A percentile compares a stretch with the other conserved stretches of the same genome.
Conservation (phyloP, 73 alveolate species). For the Loxodes magnus region DNA sequence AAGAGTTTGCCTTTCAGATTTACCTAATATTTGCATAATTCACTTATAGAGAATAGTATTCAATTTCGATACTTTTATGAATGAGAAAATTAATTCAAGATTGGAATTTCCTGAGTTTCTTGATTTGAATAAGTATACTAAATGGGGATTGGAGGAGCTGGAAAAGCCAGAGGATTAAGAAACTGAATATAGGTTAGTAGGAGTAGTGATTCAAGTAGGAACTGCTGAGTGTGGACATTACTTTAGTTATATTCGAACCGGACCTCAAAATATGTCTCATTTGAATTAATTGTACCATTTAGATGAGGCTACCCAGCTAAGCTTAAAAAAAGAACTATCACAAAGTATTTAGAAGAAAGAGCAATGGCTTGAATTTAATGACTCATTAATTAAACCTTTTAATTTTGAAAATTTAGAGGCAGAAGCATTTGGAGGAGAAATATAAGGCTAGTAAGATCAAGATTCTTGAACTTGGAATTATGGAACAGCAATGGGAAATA, state of each 20-base stretch:
- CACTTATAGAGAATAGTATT: constrained; percentile 88
- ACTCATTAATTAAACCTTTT: constrained; percentile 42
- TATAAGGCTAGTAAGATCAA: constrained; percentile 22
- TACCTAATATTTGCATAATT: constrained; percentile 91
- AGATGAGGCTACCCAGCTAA: too few species aligned
- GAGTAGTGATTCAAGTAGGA: constrained; percentile 31
- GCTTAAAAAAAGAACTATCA: too few species aligned
- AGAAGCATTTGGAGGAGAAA: constrained; percentile 82
- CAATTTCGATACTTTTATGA: constrained; percentile 84
- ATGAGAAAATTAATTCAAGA: constrained; percentile 83
- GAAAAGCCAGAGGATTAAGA: constrained; percentile 21
- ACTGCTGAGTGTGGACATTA: constrained; percentile 12
- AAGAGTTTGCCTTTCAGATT: constrained; percentile 62
- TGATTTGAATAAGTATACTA: constrained; percentile 71
- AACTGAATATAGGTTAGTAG: constrained; percentile 41
- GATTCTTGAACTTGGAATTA: constrained; percentile 36
- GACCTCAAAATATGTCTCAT: constrained; percentile 36
- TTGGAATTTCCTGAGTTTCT: constrained; percentile 91
- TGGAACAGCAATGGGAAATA: constrained; percentile 51
- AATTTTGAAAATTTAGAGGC: constrained; percentile 31
- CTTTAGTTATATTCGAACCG: neutral
- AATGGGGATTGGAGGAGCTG: constrained; percentile 34
- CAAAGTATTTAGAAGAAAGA: too few species aligned
- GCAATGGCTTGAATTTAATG: constrained; percentile 86
- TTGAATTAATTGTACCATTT: too few species aligned